Base-by-base conservation (phyloP, 352 stramenopile genomes). In the Blastocystis sp. region DNA sequence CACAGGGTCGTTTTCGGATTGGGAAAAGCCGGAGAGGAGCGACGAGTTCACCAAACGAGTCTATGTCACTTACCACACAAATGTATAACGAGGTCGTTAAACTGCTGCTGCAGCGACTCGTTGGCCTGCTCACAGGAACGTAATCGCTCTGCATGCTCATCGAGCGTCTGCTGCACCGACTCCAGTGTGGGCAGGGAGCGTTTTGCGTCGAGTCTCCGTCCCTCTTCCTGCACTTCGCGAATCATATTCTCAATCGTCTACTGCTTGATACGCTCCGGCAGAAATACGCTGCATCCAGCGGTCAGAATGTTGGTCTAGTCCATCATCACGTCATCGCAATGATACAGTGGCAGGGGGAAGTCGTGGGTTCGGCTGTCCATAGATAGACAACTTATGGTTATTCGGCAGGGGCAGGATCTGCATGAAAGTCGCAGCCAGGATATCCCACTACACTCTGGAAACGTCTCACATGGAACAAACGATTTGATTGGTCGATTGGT, bases 171-270 rank as follows among this genome's bases (percentile, higher is more conserved):
- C 8, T 66, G 43, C 0, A 84, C 23, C 5, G 13, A 29, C 39
- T 84, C 73, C 5, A 84, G 41, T 0, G 73, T 66, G 13, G 45
- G 50, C 11, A 59, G 50, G 11, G 50, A 59, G 11, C 50, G 50
- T 59, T n/a, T 59, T n/a, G 11, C n/a, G 4, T 50, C 18, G 7
- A 54, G 29, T 69, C 73, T 66, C 73, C 41, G 50, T 63, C 20
- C 73, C 18, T 84, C 73, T 13, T 64, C 34, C 50, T 69, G 47
- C 39, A 64, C 73, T 68, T 84, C 73, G 5, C 50, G 73, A 66
- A 84, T 63, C 50, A 84, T 64, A 34, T 84, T 84, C 50, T 84
- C 73, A 34, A 84, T 84, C 23, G 73, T 84, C 73, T 84, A 84
- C n/a, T 11, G 18, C 2, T 34, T 84, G 20, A 84, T 45, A 20